Base-by-base conservation (phyloP, 331 rosid species). In the Telfairia occidentalis region DNA sequence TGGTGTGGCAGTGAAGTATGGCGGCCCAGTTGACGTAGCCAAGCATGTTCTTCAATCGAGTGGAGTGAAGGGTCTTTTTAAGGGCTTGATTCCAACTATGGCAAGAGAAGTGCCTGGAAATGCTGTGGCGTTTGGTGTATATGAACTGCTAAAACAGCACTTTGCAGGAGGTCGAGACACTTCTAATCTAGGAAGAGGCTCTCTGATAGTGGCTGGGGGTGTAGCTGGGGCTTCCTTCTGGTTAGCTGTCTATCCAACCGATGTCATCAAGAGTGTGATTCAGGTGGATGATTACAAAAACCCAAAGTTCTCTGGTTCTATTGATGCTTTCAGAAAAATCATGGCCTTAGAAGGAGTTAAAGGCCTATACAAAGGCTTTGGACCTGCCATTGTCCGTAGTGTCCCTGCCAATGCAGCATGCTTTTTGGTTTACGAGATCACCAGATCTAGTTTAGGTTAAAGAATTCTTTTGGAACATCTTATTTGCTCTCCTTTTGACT, bases 21-120 rank as follows among this genome's bases (percentile, higher is more conserved):
- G 93, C n/a, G 99, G 99, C 32, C 99, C 99, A 45, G 60, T 95
- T 86, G 97, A 95, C 76, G 99, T 95, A 79, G 96, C 90, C 13
- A 87, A 86, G 83, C 93, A 85, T 0, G 99, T 92, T 66, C 86
- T 95, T 19, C 78, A 85, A 60, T 90, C 90, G 35, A 97, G 96
- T 0, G 99, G 99, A 29, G 28, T 46, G 2, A 85, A 65, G 79
- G 99, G 97, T 71, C 97, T 95, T 49, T 90, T 92, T 82, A 95
- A 90, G 81, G 97, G 97, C 71, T 76, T 95, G 85, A 66, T 85
- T 76, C 99, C 99, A 3, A 95, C 99, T 0, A 32, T 95, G 97
- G 97, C 97, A 0, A 91, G 97, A 7, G 99, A 95, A 83, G 58
- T 90, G 29, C 99, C 97, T 0, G 99, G 99, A 74, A 95, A 90